These are phyloP conservation scores for Mucor lusitanicus DNA, from an alignment of 371 early-diverging fungal species.

Conservation along the genomic window DNA sequence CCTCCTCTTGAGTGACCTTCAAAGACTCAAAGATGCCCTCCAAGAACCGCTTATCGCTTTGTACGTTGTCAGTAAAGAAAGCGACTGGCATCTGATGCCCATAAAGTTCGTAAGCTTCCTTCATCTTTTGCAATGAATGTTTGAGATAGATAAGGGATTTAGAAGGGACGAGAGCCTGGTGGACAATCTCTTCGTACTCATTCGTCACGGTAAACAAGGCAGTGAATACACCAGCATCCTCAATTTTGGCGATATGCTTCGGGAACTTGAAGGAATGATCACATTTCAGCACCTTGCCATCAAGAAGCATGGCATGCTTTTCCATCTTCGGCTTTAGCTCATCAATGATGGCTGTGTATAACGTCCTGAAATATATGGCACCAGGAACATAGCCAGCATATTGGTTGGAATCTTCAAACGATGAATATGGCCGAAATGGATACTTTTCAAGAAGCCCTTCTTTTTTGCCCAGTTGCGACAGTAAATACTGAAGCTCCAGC, in stretches of 20 bases:
- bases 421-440: too few relatives aligned
- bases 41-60: background rate
- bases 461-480: too few relatives aligned
- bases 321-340: background rate
- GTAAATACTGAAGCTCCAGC: too few relatives aligned
- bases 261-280: slow-evolving; percentile 10
- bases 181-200: slow-evolving; percentile 3
- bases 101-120: background rate
- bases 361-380: background rate
- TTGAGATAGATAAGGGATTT: background rate
- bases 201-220: background rate
- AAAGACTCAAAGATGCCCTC: too few relatives aligned
- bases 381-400: slow-evolving; percentile 3
- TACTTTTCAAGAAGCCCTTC: too few relatives aligned
- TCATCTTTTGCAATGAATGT: background rate
- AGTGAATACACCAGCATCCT: background rate
- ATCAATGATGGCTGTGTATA: background rate
- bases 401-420: background rate
- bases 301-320: background rate
- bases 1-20: too few relatives aligned
- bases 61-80: background rate
- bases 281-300: background rate
- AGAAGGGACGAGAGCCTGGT: background rate
- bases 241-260: background rate
- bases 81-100: background rate